Evolutionary conservation across 768 basidiomycete genomes (phyloP).

Genomic region (Leccinum pellstonianum): DNA sequence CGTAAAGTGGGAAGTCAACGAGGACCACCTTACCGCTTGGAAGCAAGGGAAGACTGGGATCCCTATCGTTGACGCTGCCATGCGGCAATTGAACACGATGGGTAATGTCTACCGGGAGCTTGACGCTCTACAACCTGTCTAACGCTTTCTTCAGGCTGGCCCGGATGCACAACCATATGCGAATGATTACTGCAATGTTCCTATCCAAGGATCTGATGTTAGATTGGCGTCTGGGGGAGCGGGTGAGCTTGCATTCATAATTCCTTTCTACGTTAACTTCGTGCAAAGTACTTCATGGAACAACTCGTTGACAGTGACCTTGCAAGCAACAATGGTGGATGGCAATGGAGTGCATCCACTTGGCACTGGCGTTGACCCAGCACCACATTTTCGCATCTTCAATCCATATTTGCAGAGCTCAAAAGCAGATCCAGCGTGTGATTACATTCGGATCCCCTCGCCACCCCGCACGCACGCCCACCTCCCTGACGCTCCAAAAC

Average conservation of each 20-base stretch:
- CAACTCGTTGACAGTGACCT: constrained; percentile 87
- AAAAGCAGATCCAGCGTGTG: constrained; percentile 84
- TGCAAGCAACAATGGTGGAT: constrained; percentile 87
- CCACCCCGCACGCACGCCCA: no score
- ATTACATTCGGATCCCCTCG: constrained; percentile 64
- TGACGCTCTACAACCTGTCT: background rate
- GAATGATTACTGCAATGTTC: constrained; percentile 85
- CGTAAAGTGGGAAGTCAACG: constrained; percentile 69
- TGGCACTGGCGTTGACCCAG: constrained; percentile 78
- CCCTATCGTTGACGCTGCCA: constrained; percentile 87
- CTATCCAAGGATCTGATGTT: constrained; percentile 81
- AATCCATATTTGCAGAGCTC: constrained; percentile 79
- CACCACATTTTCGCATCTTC: constrained; percentile 90
- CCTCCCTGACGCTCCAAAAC: no score
- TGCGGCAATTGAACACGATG: constrained; percentile 70
- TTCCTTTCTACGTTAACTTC: background rate
- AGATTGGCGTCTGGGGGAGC: constrained; percentile 86
- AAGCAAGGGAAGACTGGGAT: constrained; percentile 81
- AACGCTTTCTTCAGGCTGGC: constrained; percentile 36
- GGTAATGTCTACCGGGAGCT: constrained; percentile 29
- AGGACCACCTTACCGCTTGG: constrained; percentile 58
- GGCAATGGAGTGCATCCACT: constrained; percentile 75
- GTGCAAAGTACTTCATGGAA: constrained; percentile 78
- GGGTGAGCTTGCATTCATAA: constrained; percentile 39
- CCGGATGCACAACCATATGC: constrained; percentile 77